Conservation (phyloP, 331 rosid species). For the Acacia concinna region DNA sequence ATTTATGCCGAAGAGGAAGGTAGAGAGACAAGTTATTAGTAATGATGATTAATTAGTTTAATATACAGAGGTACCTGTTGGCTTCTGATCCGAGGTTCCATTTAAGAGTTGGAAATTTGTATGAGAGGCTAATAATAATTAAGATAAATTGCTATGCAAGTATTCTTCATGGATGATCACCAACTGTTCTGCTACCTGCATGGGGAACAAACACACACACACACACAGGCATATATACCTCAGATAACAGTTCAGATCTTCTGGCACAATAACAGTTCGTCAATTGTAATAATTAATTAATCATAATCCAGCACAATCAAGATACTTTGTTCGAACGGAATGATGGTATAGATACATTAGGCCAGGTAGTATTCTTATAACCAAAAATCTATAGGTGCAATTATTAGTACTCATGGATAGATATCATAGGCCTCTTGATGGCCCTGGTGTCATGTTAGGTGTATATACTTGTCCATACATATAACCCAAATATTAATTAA, state of each 20-base stretch:
- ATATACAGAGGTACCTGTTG: neutral
- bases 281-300: too few relatives aligned
- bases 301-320: too few relatives aligned
- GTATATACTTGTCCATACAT: neutral
- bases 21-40: neutral
- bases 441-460: neutral
- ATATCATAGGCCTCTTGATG: neutral
- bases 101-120: neutral
- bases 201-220: too few relatives aligned
- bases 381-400: neutral
- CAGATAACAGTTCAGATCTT: too few relatives aligned
- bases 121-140: neutral
- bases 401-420: neutral
- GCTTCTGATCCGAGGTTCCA: neutral
- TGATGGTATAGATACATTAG: neutral
- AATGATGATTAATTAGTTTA: neutral
- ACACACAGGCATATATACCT: too few relatives aligned
- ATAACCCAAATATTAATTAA: neutral
- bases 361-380: neutral
- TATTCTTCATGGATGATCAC: constrained; percentile 4
- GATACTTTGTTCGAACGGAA: too few relatives aligned
- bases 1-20: neutral
- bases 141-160: neutral
- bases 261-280: too few relatives aligned
- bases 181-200: constrained; percentile 16